Conservation (phyloP, 495 filamentous ascomycete genomes). For the Aspergillus affinis region DNA sequence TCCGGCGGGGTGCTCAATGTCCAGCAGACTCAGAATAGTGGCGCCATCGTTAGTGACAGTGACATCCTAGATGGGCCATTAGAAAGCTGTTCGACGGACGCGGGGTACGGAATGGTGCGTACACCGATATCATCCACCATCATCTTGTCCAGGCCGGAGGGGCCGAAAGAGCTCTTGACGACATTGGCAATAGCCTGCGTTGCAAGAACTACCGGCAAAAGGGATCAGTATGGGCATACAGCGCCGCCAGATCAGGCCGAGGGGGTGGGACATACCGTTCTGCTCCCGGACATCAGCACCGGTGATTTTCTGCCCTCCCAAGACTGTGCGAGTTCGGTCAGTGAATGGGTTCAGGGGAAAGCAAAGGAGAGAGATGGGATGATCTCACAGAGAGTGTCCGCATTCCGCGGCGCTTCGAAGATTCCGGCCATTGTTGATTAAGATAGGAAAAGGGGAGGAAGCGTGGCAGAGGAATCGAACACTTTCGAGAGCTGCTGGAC, state of each 20-base stretch:
- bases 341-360: constrained; percentile 22
- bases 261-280: constrained; percentile 62
- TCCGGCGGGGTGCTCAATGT: constrained; percentile 96
- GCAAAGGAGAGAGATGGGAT: not conserved
- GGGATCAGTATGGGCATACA: constrained; percentile 6
- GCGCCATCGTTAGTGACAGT: constrained; percentile 99
- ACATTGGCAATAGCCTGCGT: constrained; percentile 98
- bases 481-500: not conserved
- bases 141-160: constrained; percentile 98
- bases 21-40: constrained; percentile 90
- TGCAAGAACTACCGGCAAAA: constrained; percentile 66
- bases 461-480: constrained; percentile 29
- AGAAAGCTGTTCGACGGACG: constrained; percentile 13
- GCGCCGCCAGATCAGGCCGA: constrained; percentile 2
- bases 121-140: constrained; percentile 99
- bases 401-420: constrained; percentile 84
- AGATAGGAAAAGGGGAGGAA: constrained; percentile 22
- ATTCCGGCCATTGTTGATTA: constrained; percentile 71
- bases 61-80: constrained; percentile 66
- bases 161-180: constrained; percentile 97
- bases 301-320: constrained; percentile 92
- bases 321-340: constrained; percentile 57
- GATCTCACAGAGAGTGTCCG: constrained; percentile 74
- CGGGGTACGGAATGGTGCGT: constrained; percentile 40
- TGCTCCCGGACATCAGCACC: constrained; percentile 94